Evolutionary conservation across 2,329 filamentous ascomycete species (phyloP), one percentile per base, ranked within the genome.

Genomic region (Botrytis aclada): DNA sequence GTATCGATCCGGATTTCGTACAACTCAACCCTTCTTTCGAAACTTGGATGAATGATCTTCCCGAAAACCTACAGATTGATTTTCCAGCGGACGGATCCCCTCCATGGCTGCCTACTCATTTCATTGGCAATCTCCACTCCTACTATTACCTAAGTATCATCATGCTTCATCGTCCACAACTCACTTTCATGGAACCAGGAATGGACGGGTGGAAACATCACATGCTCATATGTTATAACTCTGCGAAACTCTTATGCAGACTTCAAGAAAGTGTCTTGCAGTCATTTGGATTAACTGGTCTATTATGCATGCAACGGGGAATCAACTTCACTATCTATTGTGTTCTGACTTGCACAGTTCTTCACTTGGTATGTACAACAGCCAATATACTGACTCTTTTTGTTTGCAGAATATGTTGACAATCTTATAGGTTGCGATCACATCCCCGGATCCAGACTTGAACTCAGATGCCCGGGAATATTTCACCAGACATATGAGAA

Each of bases 311-410:
- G 95, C 92, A 95, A 79, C 88, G 95, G 77, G 95, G 95, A 56
- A 94, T 97, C 81, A 97, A 95, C 82, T 98, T 97, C 79, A 94
- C 93, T 9, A 94, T 98, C n/a, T 98, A 98, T 80, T 90, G 91
- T 72, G 90, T 97, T 39, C 84, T 98, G 63, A 96, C 94, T 0
- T 97, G 95, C 84, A 95, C 95, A 37, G 95, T 98, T 83, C 87
- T 98, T 71, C 95, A 98, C 82, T 83, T 98, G 83, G 95, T 98
- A 86, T 82, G 93, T 88, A 66, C 34, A 43, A 69, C 39, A 41
- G 12, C 54, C 25, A n/a, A 25, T 47, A 65, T 43, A 29, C 18
- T n/a, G 47, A 39, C 18, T 18, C 22, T 75, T 20, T 69, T 77
- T 71, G n/a, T n/a, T n/a, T n/a, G n/a, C 73, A 51, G 25, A 32